A percentile compares a stretch with the other conserved stretches of the same genome.
Evolutionary conservation across 768 basidiomycete genomes (phyloP).

Genomic region (Mycena vulgaris): DNA sequence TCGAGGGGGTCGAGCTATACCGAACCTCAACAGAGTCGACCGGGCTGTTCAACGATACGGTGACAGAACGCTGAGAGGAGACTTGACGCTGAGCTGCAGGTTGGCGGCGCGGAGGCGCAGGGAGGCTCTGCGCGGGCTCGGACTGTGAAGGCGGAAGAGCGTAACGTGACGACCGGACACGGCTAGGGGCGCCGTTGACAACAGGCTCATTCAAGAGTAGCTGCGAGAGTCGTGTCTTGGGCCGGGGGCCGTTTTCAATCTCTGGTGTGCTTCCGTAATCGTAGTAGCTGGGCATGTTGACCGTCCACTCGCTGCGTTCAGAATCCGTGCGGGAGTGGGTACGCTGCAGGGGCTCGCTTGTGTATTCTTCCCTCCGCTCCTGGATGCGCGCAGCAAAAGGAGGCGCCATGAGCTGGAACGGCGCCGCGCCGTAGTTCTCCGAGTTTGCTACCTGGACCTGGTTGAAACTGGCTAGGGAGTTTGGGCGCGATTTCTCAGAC

Average conservation of each 20-base stretch:
- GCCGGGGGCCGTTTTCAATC: conserved; percentile 7
- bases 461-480: conserved; percentile 35
- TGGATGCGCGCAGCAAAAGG: conserved; percentile 39
- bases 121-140: conserved; percentile 48
- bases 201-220: conserved; percentile 33
- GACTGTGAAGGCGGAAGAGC: conserved; percentile 22
- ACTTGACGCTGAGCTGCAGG: conserved; percentile 24
- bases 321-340: conserved; percentile 36
- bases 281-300: conserved; percentile 37
- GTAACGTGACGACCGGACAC: conserved; percentile 26
- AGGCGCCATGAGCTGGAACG: conserved; percentile 26
- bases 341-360: conserved; percentile 18
- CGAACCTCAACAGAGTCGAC: conserved; percentile 30
- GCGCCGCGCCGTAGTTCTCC: conserved; percentile 26
- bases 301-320: conserved; percentile 34
- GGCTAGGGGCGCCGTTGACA: conserved; percentile 25
- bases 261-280: conserved; percentile 31
- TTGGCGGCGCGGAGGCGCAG: conserved; percentile 59
- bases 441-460: conserved; percentile 25
- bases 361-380: conserved; percentile 31
- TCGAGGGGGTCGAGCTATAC: conserved; percentile 14
- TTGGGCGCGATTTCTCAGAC: conserved; percentile 37
- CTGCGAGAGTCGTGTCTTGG: conserved; percentile 25
- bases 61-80: conserved; percentile 15
- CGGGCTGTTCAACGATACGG: conserved; percentile 13